These are phyloP conservation scores for Fusarium brachygibbosum DNA, from an alignment of 2,329 filamentous ascomycete species.

Conservation along the genomic window DNA sequence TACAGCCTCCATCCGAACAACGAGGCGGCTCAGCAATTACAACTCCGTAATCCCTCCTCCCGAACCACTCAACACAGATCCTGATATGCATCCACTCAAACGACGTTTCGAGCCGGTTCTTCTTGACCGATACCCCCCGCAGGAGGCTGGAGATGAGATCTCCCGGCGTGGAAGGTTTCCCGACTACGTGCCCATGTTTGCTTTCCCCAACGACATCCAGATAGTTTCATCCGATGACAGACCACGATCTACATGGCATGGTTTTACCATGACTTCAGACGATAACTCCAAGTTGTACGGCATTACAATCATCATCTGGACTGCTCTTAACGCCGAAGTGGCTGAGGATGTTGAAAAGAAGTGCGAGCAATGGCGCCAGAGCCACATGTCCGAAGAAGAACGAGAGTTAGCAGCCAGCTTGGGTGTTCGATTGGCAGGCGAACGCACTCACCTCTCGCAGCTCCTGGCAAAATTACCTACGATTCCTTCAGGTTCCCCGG, in stretches of 20 bases:
- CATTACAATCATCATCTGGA: conserved; percentile 93
- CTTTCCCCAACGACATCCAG: conserved; percentile 97
- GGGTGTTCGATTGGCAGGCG: conserved; percentile 86
- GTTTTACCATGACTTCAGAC: conserved; percentile 96
- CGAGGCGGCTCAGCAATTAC: conserved; percentile 93
- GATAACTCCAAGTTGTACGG: conserved; percentile 94
- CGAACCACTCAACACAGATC: conserved; percentile 88
- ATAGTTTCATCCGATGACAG: conserved; percentile 96
- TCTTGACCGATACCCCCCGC: conserved; percentile 91
- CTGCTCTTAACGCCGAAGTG: conserved; percentile 82
- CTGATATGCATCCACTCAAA: conserved; percentile 95
- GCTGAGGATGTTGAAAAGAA: conserved; percentile 86
- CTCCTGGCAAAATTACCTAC: conserved; percentile 86
- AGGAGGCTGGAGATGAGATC: conserved; percentile 82
- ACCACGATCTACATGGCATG: conserved; percentile 97
- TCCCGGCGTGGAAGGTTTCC: conserved; percentile 88
- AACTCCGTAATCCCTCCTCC: conserved; percentile 97
- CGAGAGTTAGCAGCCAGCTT: conserved; percentile 92
- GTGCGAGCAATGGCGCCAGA: conserved; percentile 87
- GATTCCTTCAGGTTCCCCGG: conserved; percentile 82
- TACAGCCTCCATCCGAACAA: conserved; percentile 76
- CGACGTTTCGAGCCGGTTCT: conserved; percentile 96
- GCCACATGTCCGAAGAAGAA: conserved; percentile 91
- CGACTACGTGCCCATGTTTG: conserved; percentile 99
- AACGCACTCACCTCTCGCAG: conserved; percentile 90